Evolutionary conservation across 108 stramenopile genomes (phyloP), one percentile per base, ranked within the genome.

Genomic region (Skeletonema marinoi): DNA sequence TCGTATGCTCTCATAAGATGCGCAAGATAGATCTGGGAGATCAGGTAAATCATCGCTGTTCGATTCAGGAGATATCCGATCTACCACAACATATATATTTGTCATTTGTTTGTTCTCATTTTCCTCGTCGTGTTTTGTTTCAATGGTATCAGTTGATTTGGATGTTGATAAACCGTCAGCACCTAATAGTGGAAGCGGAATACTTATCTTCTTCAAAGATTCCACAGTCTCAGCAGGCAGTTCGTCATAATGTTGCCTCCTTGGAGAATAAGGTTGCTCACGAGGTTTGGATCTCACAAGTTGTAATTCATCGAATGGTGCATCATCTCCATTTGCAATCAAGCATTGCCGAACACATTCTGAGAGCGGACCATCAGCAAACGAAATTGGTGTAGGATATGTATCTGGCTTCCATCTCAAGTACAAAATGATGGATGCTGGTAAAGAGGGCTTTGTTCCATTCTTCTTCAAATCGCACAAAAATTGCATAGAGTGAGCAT

Each of bases 391-490:
- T 25, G 78, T 65, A 31, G 80, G 68, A 32, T 61, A 62, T 16
- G 66, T 78, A 7, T 85, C 63, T 16, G 73, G 68, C 25, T 70
- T 83, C 90, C 90, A 91, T 50, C 88, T 35, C 10, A 91, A 31
- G 65, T 91, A 91, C 16, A 91, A 60, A 60, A 91, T 78, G 9
- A 85, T 54, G 31, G 67, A 88, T 13, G 82, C 38, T 31, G 84
- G 81, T 2, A 85, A 51, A 42, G 48, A 42, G 12, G 51, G 17
- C 48, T 38, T 77, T 71, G 16, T 41, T 44, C 29, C 30, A 35
- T 14, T 30, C 29, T 19, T 30, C 13, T 48, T 17, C 42, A 58
- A 14, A 68, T 85, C 77, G 12, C 69, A 65, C 29, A 90, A 62
- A 82, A 88, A 90, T 6, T 71, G 51, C 11, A 77, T 67, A 0